Evolutionary conservation across 2,329 filamentous ascomycete species (phyloP).

Genomic region (Volutella citrinella): DNA sequence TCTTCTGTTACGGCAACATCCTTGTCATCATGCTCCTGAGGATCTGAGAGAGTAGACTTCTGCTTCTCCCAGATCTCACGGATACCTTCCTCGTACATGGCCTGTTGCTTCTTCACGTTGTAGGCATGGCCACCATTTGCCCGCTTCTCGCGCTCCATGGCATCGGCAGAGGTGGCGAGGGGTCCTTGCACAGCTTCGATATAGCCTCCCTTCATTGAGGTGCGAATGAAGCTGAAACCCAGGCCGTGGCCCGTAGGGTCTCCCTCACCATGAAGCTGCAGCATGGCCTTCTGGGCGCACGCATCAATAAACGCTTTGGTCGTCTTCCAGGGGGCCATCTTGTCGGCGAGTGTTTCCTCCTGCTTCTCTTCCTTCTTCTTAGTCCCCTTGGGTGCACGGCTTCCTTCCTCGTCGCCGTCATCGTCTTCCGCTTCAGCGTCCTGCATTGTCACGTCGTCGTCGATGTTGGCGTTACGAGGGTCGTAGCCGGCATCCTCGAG

Average conservation of each 20-base stretch:
- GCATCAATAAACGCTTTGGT: constrained; percentile 96
- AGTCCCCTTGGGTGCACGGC: constrained; percentile 34
- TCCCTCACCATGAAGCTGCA: constrained; percentile 88
- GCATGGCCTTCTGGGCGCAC: constrained; percentile 92
- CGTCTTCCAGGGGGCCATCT: constrained; percentile 93
- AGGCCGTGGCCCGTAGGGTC: constrained; percentile 92
- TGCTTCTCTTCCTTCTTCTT: constrained; percentile 47
- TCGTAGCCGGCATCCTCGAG: constrained; percentile 89
- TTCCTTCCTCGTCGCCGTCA: constrained; percentile 43
- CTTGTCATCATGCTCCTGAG: constrained; percentile 63
- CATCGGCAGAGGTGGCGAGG: constrained; percentile 70
- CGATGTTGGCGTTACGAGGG: constrained; percentile 55
- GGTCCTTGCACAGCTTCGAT: constrained; percentile 74
- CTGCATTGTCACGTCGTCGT: constrained; percentile 62
- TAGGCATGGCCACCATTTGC: constrained; percentile 93
- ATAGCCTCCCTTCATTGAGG: constrained; percentile 96
- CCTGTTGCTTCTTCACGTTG: constrained; percentile 93
- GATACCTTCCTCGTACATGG: constrained; percentile 88
- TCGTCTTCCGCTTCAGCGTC: constrained; percentile 61
- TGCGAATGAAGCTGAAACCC: constrained; percentile 95
- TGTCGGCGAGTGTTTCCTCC: constrained; percentile 75
- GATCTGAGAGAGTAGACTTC: constrained; percentile 71
- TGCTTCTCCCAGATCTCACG: constrained; percentile 90
- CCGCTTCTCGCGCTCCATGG: constrained; percentile 81
- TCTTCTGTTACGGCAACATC: constrained; percentile 58